These are phyloP conservation scores for Gigaspora rosea DNA, from an alignment of 192 early-diverging fungal genomes.

Conservation along the genomic window DNA sequence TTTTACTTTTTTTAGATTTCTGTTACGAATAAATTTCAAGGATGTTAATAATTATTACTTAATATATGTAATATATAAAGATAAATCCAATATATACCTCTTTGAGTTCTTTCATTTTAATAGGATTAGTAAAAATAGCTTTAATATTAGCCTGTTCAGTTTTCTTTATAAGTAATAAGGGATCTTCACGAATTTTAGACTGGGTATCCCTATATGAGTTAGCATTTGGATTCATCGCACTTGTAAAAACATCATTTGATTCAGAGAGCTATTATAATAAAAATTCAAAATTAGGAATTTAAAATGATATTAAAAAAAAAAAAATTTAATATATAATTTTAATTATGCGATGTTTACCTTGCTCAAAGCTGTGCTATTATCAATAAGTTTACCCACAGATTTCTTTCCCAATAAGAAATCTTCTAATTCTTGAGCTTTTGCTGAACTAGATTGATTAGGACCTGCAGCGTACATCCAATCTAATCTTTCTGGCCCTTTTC, in stretches of 20 bases:
- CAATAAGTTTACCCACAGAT: slow-evolving; percentile 67
- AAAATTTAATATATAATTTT: neutral
- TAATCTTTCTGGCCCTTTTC: slow-evolving; percentile 71
- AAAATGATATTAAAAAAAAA: neutral
- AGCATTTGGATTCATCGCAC: slow-evolving; percentile 65
- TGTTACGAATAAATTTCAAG: no score
- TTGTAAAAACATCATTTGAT: slow-evolving; percentile 40
- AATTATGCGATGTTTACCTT: slow-evolving; percentile 28
- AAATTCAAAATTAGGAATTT: neutral
- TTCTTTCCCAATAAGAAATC: slow-evolving; percentile 90
- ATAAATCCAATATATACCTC: neutral
- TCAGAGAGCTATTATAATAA: slow-evolving; percentile 22
- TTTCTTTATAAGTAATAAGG: slow-evolving; percentile 84
- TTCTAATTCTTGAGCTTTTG: slow-evolving; percentile 71
- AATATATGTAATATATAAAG: no score
- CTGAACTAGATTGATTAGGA: slow-evolving; percentile 46
- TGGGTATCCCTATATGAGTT: slow-evolving; percentile 80
- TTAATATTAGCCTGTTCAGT: slow-evolving; percentile 82
- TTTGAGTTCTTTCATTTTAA: slow-evolving; percentile 27
- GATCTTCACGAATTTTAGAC: slow-evolving; percentile 90
- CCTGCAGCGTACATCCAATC: slow-evolving; percentile 97
- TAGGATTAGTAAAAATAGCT: slow-evolving; percentile 23
- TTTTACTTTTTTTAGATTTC: no score
- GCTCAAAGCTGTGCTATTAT: slow-evolving; percentile 42
- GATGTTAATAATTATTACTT: no score